phyloP scores from a whole-genome alignment of 1,139 yeast species.

The Groenewaldozyma auringiensis region DNA sequence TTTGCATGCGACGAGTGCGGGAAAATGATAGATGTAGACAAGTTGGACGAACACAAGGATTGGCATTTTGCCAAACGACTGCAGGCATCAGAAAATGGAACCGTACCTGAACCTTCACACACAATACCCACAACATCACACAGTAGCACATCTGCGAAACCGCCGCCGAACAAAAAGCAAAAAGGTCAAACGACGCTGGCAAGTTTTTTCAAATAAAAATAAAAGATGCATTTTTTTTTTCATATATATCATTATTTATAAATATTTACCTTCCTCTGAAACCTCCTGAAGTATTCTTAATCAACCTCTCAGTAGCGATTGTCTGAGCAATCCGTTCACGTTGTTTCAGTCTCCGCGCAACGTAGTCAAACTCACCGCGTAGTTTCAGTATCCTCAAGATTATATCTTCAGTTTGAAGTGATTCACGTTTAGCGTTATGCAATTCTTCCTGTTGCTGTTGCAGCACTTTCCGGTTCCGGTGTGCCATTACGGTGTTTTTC shows the following conservation, averaged over 20 bases:
- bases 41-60: slow-evolving; percentile 31
- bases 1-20: slow-evolving; percentile 27
- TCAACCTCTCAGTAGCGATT: slow-evolving; percentile 50
- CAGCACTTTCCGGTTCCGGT: slow-evolving; percentile 58
- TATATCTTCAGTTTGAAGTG: slow-evolving; percentile 61
- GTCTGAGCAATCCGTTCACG: slow-evolving; percentile 57
- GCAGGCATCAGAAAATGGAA: slow-evolving; percentile 23
- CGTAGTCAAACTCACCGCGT: slow-evolving; percentile 40
- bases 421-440: slow-evolving; percentile 44
- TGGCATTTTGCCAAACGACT: slow-evolving; percentile 40
- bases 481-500: slow-evolving; percentile 61
- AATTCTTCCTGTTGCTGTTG: slow-evolving; percentile 46
- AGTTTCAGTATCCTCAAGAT: slow-evolving; percentile 49
- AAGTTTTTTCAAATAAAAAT: slow-evolving; percentile 1
- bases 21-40: slow-evolving; percentile 13
- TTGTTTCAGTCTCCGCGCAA: slow-evolving; percentile 51
- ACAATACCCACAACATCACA: not conserved
- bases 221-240: slow-evolving; percentile 1
- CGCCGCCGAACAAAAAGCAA: not conserved
- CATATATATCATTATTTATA: slow-evolving; percentile 6
- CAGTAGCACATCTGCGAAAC: not conserved
- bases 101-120: not conserved
- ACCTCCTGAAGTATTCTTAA: slow-evolving; percentile 19
- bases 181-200: not conserved
- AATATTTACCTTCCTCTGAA: slow-evolving; percentile 12